These are phyloP conservation scores for Mycena leptocephala DNA, from an alignment of 768 basidiomycete genomes.

Conservation along the genomic window DNA sequence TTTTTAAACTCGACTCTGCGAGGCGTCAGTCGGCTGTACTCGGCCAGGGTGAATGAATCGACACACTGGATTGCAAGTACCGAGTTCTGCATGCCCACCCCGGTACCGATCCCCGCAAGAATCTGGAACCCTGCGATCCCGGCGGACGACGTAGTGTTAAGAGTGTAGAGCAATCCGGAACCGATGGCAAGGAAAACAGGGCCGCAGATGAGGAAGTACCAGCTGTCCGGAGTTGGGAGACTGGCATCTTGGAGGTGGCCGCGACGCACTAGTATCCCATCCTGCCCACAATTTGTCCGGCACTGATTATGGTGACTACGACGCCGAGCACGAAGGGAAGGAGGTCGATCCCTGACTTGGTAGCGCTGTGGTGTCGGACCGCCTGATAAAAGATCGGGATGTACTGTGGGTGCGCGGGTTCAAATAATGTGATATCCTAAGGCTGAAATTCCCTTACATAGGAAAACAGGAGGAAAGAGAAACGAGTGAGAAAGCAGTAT, in stretches of 20 bases:
- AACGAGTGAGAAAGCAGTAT: neutral
- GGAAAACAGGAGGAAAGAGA: neutral
- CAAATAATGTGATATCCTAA: too few species aligned
- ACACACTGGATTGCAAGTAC: neutral
- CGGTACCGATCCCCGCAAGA: neutral
- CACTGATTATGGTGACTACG: neutral
- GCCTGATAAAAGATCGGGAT: neutral
- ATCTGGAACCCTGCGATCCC: conserved; percentile 8
- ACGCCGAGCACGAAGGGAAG: neutral
- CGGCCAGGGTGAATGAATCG: neutral
- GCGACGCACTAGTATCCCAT: neutral
- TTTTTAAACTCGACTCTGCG: conserved; percentile 20
- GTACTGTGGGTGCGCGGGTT: neutral
- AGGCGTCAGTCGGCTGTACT: neutral
- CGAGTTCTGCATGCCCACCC: neutral
- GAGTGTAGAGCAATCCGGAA: conserved; percentile 16
- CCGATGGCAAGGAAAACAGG: conserved; percentile 9
- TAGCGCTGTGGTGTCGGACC: too few species aligned
- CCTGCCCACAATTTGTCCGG: neutral
- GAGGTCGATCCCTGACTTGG: too few species aligned
- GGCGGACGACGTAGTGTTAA: neutral
- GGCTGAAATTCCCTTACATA: neutral
- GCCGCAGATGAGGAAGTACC: conserved; percentile 34
- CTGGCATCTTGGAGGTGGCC: too few species aligned
- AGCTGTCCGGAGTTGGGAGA: neutral